Conservation (phyloP, 768 basidiomycete genomes). For the Leccinum arenicola region DNA sequence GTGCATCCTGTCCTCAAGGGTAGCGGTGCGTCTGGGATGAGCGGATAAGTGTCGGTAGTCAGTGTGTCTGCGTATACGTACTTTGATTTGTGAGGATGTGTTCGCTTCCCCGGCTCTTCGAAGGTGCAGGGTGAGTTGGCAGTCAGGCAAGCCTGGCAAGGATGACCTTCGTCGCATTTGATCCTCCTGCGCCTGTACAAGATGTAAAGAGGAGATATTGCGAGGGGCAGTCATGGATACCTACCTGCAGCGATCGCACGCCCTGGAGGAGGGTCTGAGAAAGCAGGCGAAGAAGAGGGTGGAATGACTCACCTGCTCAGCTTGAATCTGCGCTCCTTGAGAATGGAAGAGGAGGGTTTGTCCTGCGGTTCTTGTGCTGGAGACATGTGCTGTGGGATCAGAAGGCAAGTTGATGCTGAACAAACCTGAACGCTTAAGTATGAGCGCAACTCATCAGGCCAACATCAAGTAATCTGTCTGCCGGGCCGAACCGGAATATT, state of each 20-base stretch:
- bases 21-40: constrained; percentile 62
- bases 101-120: constrained; percentile 83
- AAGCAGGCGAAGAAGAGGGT: constrained; percentile 1
- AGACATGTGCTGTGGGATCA: constrained; percentile 23
- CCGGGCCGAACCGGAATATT: constrained; percentile 29
- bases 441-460: constrained; percentile 11
- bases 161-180: constrained; percentile 87
- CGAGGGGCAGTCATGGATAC: constrained; percentile 23
- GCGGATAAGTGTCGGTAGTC: constrained; percentile 8
- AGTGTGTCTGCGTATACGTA: constrained; percentile 35
- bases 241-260: constrained; percentile 90
- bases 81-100: constrained; percentile 88
- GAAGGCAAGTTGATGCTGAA: constrained; percentile 1
- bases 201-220: not conserved
- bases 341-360: constrained; percentile 45
- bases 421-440: constrained; percentile 29
- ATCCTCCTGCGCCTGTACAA: constrained; percentile 68
- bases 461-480: not conserved
- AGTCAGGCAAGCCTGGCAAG: constrained; percentile 84
- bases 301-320: constrained; percentile 62
- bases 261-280: constrained; percentile 43
- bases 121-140: constrained; percentile 82
- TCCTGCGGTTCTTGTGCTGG: constrained; percentile 38
- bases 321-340: constrained; percentile 85
- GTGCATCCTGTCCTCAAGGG: constrained; percentile 86